phyloP scores from a whole-genome alignment of 177 flowering plant genomes.

The Vitis hybrid region DNA sequence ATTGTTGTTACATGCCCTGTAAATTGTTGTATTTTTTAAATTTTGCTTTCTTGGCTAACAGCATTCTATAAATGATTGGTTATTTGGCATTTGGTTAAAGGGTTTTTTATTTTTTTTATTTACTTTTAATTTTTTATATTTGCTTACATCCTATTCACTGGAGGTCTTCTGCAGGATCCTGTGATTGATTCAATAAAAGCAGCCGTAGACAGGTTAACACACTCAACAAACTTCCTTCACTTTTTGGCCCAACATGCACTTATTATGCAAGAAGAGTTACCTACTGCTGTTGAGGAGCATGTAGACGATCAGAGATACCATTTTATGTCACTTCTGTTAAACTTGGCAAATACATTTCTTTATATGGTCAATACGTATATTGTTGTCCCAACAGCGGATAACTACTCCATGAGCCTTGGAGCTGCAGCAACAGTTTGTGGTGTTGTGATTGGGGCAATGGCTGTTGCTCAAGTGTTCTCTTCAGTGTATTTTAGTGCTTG shows the following conservation, averaged over 20 bases:
- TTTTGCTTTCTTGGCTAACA: too few relatives aligned
- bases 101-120: neutral
- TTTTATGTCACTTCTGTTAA: slow-evolving; percentile 66
- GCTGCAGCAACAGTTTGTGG: slow-evolving; percentile 76
- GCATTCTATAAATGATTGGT: too few relatives aligned
- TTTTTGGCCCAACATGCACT: slow-evolving; percentile 72
- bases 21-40: too few relatives aligned
- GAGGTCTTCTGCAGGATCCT: slow-evolving; percentile 53
- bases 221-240: slow-evolving; percentile 68
- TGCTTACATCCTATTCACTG: slow-evolving; percentile 8
- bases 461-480: slow-evolving; percentile 77
- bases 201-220: slow-evolving; percentile 58
- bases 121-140: neutral
- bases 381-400: slow-evolving; percentile 72
- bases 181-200: slow-evolving; percentile 58
- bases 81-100: too few relatives aligned
- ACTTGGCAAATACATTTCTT: slow-evolving; percentile 66
- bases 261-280: slow-evolving; percentile 69
- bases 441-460: slow-evolving; percentile 81
- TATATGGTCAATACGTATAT: slow-evolving; percentile 76
- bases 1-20: neutral
- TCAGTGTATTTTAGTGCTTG: slow-evolving; percentile 76
- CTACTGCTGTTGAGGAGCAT: slow-evolving; percentile 49
- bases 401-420: slow-evolving; percentile 71
- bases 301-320: slow-evolving; percentile 57